These are phyloP conservation scores for Penicillium steckii DNA, from an alignment of 495 filamentous ascomycete species.

Conservation along the genomic window DNA sequence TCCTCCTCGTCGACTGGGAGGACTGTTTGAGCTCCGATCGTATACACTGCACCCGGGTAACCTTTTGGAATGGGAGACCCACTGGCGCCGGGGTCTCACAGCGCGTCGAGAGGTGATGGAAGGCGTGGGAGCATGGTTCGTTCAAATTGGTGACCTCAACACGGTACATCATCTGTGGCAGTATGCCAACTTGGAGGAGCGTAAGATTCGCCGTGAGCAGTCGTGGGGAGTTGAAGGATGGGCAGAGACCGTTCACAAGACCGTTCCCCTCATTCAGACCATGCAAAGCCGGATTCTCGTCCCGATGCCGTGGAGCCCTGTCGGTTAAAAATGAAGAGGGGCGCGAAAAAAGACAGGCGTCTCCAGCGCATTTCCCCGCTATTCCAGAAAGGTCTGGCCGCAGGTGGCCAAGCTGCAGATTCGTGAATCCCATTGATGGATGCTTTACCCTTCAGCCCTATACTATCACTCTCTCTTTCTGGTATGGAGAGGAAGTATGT, in stretches of 20 bases:
- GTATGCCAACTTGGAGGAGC: slow-evolving; percentile 92
- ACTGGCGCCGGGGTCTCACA: slow-evolving; percentile 91
- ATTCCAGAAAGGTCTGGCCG: background rate
- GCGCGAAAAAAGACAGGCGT: background rate
- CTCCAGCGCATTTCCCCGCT: slow-evolving; percentile 1
- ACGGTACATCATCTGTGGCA: slow-evolving; percentile 99
- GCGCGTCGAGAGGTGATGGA: slow-evolving; percentile 96
- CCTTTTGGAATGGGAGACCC: slow-evolving; percentile 95
- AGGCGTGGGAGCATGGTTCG: slow-evolving; percentile 97
- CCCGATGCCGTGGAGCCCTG: slow-evolving; percentile 94
- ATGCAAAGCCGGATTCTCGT: slow-evolving; percentile 95
- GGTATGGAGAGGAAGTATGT: background rate
- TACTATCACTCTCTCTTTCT: too few relatives aligned
- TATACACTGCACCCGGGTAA: slow-evolving; percentile 96
- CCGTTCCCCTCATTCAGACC: slow-evolving; percentile 90
- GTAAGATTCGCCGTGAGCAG: slow-evolving; percentile 86
- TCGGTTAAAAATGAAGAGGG: slow-evolving; percentile 52
- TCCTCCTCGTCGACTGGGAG: slow-evolving; percentile 82
- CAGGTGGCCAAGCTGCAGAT: background rate
- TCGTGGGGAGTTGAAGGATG: slow-evolving; percentile 95
- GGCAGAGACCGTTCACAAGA: slow-evolving; percentile 98
- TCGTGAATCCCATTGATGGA: background rate
- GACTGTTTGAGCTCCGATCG: slow-evolving; percentile 93
- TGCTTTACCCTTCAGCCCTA: background rate
- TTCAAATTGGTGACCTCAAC: slow-evolving; percentile 96